These are phyloP conservation scores for Amylocarpus encephaloides DNA, from an alignment of 2,329 filamentous ascomycete genomes.

Conservation along the genomic window DNA sequence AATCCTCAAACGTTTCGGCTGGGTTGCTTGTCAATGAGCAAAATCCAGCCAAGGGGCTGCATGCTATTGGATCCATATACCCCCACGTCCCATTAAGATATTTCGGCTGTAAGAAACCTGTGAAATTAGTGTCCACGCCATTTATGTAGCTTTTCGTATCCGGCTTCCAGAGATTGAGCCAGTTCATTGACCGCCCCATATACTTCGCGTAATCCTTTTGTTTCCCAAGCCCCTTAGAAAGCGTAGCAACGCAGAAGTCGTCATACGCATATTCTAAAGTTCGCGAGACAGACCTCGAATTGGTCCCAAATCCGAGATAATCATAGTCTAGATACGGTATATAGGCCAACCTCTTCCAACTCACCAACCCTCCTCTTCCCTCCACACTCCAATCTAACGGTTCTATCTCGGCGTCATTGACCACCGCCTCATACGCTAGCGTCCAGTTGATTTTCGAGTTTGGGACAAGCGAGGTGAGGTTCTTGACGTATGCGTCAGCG, in stretches of 20 bases:
- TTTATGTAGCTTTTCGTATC: constrained; percentile 46
- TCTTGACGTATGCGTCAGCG: constrained; percentile 63
- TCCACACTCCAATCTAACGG: constrained; percentile 65
- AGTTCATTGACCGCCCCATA: constrained; percentile 37
- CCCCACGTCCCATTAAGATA: constrained; percentile 63
- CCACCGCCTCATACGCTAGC: constrained; percentile 61
- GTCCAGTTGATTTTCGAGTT: constrained; percentile 56
- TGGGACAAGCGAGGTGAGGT: constrained; percentile 35
- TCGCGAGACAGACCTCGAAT: constrained; percentile 63
- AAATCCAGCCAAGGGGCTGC: constrained; percentile 10
- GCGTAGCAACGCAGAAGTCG: constrained; percentile 60
- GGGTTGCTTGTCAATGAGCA: constrained; percentile 18
- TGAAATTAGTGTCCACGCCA: constrained; percentile 55
- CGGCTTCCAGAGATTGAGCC: constrained; percentile 54
- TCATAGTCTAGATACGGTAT: constrained; percentile 67
- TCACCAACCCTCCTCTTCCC: constrained; percentile 63
- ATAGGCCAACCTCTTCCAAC: constrained; percentile 65
- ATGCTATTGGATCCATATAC: constrained; percentile 55
- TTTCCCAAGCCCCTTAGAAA: constrained; percentile 51
- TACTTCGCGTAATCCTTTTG: constrained; percentile 39
- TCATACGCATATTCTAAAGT: constrained; percentile 74
- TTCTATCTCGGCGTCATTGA: constrained; percentile 47
- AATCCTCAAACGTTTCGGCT: constrained; percentile 65
- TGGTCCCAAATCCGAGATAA: constrained; percentile 56
- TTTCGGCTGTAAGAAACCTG: constrained; percentile 63